phyloP scores from a whole-genome alignment of 371 early-diverging fungal genomes.

The Mortierella sp. region DNA sequence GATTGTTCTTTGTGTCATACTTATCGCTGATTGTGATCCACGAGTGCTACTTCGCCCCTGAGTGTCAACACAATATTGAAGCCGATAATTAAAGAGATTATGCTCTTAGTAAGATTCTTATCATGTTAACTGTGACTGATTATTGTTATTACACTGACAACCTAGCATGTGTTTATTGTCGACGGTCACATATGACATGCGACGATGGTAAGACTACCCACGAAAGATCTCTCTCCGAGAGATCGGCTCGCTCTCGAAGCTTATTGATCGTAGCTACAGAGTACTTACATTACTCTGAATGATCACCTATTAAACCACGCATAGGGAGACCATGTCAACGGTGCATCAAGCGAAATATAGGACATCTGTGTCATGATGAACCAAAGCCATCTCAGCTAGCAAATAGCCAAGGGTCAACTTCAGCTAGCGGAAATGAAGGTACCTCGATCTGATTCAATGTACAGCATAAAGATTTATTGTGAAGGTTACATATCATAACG shows the following conservation, averaged over 20 bases:
- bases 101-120: no score
- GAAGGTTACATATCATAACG: background rate
- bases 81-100: no score
- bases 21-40: background rate
- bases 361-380: slow-evolving; percentile 93
- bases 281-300: background rate
- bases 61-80: background rate
- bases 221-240: slow-evolving; percentile 1
- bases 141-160: slow-evolving; percentile 1
- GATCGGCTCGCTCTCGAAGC: background rate
- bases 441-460: background rate
- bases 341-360: slow-evolving; percentile 93
- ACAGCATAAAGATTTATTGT: background rate
- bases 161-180: slow-evolving; percentile 86
- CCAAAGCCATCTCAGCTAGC: slow-evolving; percentile 59
- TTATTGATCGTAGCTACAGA: background rate
- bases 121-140: slow-evolving; percentile 27
- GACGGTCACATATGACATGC: slow-evolving; percentile 91
- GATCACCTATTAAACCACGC: no score
- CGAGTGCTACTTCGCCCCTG: background rate
- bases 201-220: slow-evolving; percentile 69
- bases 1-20: background rate
- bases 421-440: background rate
- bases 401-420: background rate
- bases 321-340: slow-evolving; percentile 93